These are phyloP conservation scores for Pelargonium cotyledonis DNA, from an alignment of 441 rosid species.

Conservation along the genomic window DNA sequence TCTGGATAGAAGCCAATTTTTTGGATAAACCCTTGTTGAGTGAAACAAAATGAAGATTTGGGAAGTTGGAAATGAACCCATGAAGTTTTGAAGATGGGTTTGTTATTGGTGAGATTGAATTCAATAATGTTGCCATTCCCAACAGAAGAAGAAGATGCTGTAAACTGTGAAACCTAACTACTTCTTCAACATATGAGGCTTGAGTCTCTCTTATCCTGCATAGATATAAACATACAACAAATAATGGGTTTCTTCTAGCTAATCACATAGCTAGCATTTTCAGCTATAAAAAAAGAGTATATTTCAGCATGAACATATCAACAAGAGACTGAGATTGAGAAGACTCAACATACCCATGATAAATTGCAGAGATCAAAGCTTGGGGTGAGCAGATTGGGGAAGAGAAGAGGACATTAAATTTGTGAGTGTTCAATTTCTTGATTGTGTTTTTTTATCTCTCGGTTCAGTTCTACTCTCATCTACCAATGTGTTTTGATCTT, in stretches of 20 bases:
- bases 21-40: slow-evolving; percentile 37
- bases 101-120: slow-evolving; percentile 40
- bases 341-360: not conserved
- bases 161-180: not conserved
- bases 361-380: too few species aligned
- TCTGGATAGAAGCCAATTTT: slow-evolving; percentile 53
- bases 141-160: too few species aligned
- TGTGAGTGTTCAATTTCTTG: too few species aligned
- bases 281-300: not conserved
- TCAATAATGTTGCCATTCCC: slow-evolving; percentile 49
- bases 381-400: too few species aligned
- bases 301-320: not conserved
- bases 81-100: slow-evolving; percentile 29
- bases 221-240: not conserved
- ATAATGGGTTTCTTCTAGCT: not conserved
- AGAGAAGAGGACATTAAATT: too few species aligned
- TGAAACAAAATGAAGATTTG: slow-evolving; percentile 33
- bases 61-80: slow-evolving; percentile 42
- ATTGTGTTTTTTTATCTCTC: too few species aligned
- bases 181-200: not conserved
- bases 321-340: not conserved
- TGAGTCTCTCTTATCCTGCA: not conserved
- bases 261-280: not conserved
- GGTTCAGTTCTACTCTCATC: too few species aligned
- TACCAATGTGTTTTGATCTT: too few species aligned